Percentiles rank a stretch among this genome's conserved stretches.
phyloP scores from a whole-genome alignment of 768 basidiomycete genomes.

The Lentinula sp. region DNA sequence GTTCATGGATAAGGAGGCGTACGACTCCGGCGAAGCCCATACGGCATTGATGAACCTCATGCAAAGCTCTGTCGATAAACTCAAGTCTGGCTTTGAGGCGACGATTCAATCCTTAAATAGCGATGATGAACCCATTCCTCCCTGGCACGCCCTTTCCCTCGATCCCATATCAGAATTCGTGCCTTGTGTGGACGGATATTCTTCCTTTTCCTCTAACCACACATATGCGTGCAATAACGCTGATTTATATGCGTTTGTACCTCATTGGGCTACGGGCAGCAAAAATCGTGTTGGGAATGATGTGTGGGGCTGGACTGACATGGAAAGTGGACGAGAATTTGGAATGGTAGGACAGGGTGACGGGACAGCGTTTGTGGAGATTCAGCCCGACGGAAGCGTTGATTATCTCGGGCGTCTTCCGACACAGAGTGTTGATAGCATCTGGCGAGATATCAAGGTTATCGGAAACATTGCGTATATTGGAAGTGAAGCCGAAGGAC shows the following conservation, averaged over 20 bases:
- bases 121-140: neutral
- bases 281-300: conserved; percentile 10
- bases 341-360: conserved; percentile 14
- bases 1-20: conserved; percentile 9
- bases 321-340: conserved; percentile 11
- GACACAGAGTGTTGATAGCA: conserved; percentile 12
- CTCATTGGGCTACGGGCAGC: conserved; percentile 13
- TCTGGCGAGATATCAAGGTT: conserved; percentile 21
- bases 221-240: conserved; percentile 16
- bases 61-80: neutral
- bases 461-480: conserved; percentile 17
- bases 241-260: conserved; percentile 13
- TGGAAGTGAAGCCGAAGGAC: conserved; percentile 19
- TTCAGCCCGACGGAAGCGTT: conserved; percentile 9
- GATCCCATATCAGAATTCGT: neutral
- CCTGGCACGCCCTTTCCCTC: neutral
- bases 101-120: neutral
- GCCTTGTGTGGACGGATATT: conserved; percentile 9
- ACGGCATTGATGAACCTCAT: conserved; percentile 1
- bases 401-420: conserved; percentile 21
- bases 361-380: conserved; percentile 11
- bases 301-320: conserved; percentile 14
- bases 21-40: conserved; percentile 13
- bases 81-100: neutral
- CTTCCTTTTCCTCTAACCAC: neutral